A percentile compares a stretch with the other conserved stretches of the same genome.
Conservation (phyloP, 164 flowering plant genomes). For the Vitis amurensis region DNA sequence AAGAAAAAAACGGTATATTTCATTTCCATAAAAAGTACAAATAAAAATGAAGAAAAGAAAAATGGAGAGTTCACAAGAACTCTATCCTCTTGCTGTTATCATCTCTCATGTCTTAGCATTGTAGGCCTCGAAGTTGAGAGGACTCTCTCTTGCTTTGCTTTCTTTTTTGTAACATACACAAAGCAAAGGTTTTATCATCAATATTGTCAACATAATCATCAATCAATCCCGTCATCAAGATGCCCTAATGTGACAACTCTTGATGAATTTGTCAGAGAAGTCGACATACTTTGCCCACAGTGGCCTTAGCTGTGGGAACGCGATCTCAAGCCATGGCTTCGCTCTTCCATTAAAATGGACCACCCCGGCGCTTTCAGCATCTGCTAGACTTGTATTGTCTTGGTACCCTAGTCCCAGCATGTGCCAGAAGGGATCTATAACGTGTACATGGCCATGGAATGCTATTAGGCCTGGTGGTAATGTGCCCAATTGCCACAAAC, state of each 20-base stretch:
- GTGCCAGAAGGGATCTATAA: constrained; percentile 94
- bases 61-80: constrained; percentile 6
- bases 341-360: constrained; percentile 95
- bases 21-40: no score
- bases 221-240: constrained; percentile 29
- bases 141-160: constrained; percentile 1
- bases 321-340: constrained; percentile 96
- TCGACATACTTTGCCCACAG: constrained; percentile 87
- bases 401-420: constrained; percentile 97
- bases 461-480: constrained; percentile 95
- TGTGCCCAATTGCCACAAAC: constrained; percentile 95
- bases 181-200: constrained; percentile 6
- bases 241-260: constrained; percentile 65
- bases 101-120: not conserved
- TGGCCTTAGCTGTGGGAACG: constrained; percentile 70
- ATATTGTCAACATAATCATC: not conserved
- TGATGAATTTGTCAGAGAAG: constrained; percentile 74
- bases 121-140: constrained; percentile 10
- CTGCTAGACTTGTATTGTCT: constrained; percentile 68
- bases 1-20: not conserved
- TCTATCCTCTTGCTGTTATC: constrained; percentile 5
- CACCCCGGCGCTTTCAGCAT: constrained; percentile 80
- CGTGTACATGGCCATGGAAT: constrained; percentile 83
- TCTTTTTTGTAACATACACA: constrained; percentile 10
- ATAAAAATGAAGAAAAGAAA: not conserved